Evolutionary conservation across 257 asterid genomes (phyloP).

Genomic region (Ilex aquifolium): DNA sequence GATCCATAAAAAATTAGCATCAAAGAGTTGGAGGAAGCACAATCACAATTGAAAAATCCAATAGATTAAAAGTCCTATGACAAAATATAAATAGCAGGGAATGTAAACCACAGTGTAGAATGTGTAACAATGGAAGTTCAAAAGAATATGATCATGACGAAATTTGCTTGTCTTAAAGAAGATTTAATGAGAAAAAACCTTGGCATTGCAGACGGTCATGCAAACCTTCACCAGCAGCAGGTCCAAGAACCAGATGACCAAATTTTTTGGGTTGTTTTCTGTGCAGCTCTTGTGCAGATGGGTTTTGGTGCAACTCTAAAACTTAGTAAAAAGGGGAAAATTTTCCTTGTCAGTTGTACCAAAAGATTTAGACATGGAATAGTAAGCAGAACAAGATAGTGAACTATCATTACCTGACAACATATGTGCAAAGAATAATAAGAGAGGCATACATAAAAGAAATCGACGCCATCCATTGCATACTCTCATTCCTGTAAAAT

Average conservation of each 20-base stretch:
- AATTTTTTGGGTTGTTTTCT: conserved; percentile 43
- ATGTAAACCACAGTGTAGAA: background rate
- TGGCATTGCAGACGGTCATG: conserved; percentile 78
- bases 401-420: conserved; percentile 43
- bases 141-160: background rate
- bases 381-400: background rate
- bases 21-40: no score
- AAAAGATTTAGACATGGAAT: background rate
- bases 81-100: no score
- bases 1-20: no score
- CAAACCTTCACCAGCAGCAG: conserved; percentile 81
- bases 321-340: conserved; percentile 36
- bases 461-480: conserved; percentile 73
- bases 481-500: conserved; percentile 21
- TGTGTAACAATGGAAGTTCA: background rate
- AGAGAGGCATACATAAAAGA: conserved; percentile 48
- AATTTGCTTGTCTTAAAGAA: background rate
- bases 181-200: conserved; percentile 34
- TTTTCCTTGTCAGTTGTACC: background rate
- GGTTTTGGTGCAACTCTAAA: conserved; percentile 45
- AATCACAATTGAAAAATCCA: no score
- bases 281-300: conserved; percentile 23
- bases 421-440: conserved; percentile 44
- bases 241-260: conserved; percentile 72
- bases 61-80: no score